These are phyloP conservation scores for Aspergillus amoenus DNA, from an alignment of 2,329 filamentous ascomycete species.

Conservation along the genomic window DNA sequence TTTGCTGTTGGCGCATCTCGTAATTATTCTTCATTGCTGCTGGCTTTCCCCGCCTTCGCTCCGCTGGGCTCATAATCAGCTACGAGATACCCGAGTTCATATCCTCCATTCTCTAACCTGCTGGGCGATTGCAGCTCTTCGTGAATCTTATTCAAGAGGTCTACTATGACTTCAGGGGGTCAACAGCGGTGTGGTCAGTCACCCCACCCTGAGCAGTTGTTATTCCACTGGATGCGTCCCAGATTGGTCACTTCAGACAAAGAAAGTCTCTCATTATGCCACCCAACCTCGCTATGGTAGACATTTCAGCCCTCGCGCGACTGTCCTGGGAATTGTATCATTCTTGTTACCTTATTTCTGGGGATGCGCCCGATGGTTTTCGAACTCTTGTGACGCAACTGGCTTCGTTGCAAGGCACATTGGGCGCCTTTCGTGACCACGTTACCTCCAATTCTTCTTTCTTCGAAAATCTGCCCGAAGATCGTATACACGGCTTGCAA, in stretches of 20 bases:
- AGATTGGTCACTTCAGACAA: not conserved
- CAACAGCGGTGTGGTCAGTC: not conserved
- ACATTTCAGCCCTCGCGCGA: slow-evolving; percentile 25
- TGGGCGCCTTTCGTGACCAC: slow-evolving; percentile 25
- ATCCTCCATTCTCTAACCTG: too few species aligned
- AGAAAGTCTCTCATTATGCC: slow-evolving; percentile 16
- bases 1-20: too few species aligned
- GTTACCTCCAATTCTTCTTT: slow-evolving; percentile 24
- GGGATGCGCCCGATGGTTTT: slow-evolving; percentile 30
- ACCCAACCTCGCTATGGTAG: slow-evolving; percentile 20
- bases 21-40: too few species aligned
- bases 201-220: not conserved
- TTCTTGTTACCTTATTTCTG: slow-evolving; percentile 25
- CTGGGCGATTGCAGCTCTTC: not conserved
- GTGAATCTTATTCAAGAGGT: not conserved
- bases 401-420: slow-evolving; percentile 25
- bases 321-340: slow-evolving; percentile 30
- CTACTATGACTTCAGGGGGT: not conserved
- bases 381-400: slow-evolving; percentile 28
- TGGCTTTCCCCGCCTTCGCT: too few species aligned
- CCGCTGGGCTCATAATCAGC: too few species aligned
- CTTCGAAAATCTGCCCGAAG: slow-evolving; percentile 23
- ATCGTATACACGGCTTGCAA: slow-evolving; percentile 23
- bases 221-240: not conserved
- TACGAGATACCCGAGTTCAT: too few species aligned